Percentiles rank a stretch among this genome's conserved stretches.
Evolutionary conservation across 495 filamentous ascomycete genomes (phyloP).

Genomic region (Sordaria brevicollis): DNA sequence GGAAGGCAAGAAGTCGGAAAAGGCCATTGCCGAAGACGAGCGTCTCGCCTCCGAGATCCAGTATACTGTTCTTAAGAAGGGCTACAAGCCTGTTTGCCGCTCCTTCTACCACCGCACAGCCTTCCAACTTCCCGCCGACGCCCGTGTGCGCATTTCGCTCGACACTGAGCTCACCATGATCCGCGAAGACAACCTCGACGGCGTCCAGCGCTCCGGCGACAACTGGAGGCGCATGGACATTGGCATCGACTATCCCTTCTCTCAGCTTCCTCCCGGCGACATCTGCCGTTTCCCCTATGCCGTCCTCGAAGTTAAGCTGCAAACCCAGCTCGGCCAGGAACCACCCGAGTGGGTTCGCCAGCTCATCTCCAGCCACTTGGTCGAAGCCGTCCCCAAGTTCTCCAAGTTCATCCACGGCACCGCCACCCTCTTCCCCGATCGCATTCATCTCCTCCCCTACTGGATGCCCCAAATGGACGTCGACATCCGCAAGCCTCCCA

Average conservation of each 20-base stretch:
- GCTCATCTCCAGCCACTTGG: slow-evolving; percentile 81
- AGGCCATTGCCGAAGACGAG: slow-evolving; percentile 83
- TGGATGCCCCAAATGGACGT: slow-evolving; percentile 98
- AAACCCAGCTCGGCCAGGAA: slow-evolving; percentile 94
- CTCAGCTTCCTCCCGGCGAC: slow-evolving; percentile 74
- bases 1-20: slow-evolving; percentile 83
- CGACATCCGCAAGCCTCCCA: slow-evolving; percentile 89
- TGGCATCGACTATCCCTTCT: slow-evolving; percentile 90
- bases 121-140: slow-evolving; percentile 94
- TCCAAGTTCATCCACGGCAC: slow-evolving; percentile 98
- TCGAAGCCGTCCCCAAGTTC: slow-evolving; percentile 97
- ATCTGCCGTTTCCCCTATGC: slow-evolving; percentile 92
- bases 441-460: slow-evolving; percentile 85
- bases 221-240: slow-evolving; percentile 99
- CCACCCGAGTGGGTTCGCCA: slow-evolving; percentile 94
- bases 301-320: slow-evolving; percentile 92
- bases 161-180: slow-evolving; percentile 93
- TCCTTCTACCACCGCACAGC: slow-evolving; percentile 97
- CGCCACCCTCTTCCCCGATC: slow-evolving; percentile 72
- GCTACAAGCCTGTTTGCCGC: slow-evolving; percentile 74
- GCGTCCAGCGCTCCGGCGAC: slow-evolving; percentile 58
- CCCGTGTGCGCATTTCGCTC: slow-evolving; percentile 89
- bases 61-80: slow-evolving; percentile 77
- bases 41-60: slow-evolving; percentile 86
- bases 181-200: slow-evolving; percentile 91